Conservation (phyloP, 2,329 filamentous ascomycete species). For the Chalaropsis ovoidea region DNA sequence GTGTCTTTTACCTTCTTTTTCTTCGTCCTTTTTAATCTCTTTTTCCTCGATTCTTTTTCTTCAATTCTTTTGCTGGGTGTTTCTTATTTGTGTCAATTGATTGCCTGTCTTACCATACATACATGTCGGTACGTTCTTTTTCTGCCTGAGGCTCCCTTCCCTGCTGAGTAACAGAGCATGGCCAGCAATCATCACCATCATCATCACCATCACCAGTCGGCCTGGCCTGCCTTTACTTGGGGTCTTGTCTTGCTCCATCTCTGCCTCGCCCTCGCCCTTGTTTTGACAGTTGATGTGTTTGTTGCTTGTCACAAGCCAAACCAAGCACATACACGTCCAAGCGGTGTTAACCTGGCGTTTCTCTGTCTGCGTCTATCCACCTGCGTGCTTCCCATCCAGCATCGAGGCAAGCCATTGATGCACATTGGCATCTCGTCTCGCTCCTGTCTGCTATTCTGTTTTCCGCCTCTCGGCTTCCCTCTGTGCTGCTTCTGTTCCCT, state of each 20-base stretch:
- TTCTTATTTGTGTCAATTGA: background rate
- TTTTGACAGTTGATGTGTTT: background rate
- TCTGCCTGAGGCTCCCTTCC: background rate
- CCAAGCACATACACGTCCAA: background rate
- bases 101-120: constrained; percentile 7
- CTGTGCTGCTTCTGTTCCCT: background rate
- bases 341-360: background rate
- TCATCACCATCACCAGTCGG: background rate
- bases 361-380: background rate
- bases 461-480: background rate
- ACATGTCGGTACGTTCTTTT: background rate
- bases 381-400: background rate
- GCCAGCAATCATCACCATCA: background rate
- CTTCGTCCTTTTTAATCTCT: background rate
- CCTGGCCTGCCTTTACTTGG: background rate
- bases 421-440: background rate
- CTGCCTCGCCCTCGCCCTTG: background rate
- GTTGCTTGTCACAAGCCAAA: background rate
- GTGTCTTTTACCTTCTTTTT: background rate
- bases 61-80: background rate
- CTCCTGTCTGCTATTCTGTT: background rate
- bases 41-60: background rate
- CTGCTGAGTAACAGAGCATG: background rate
- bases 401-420: background rate
- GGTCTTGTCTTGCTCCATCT: background rate